Percentiles rank a stretch among this genome's conserved stretches.
Conservation (phyloP, 1,139 yeast species). For the Pichia sp. region DNA sequence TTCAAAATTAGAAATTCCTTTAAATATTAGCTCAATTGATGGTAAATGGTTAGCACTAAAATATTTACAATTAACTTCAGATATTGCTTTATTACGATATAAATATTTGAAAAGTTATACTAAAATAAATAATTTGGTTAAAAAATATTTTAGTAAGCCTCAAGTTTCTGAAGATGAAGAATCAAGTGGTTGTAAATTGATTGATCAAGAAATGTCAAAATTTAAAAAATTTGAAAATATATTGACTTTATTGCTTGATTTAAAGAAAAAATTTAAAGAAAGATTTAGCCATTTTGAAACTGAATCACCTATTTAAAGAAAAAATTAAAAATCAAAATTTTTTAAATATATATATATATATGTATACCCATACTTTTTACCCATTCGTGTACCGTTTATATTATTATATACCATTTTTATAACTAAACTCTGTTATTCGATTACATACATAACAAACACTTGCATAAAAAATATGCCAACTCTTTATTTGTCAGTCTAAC, state of each 20-base stretch:
- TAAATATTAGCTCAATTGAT: background rate
- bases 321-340: too few species aligned
- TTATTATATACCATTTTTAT: too few species aligned
- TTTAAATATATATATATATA: too few species aligned
- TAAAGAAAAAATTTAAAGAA: constrained; percentile 17
- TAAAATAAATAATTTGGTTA: constrained; percentile 23
- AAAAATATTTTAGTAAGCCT: constrained; percentile 27
- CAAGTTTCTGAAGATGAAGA: constrained; percentile 27
- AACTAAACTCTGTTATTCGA: too few species aligned
- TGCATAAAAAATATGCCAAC: too few species aligned
- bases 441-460: too few species aligned
- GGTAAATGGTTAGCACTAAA: constrained; percentile 20
- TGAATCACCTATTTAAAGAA: too few species aligned
- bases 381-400: too few species aligned
- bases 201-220: constrained; percentile 24
- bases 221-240: constrained; percentile 25
- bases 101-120: constrained; percentile 26
- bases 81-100: constrained; percentile 25
- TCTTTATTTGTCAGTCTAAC: too few species aligned
- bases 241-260: constrained; percentile 14
- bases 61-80: constrained; percentile 22
- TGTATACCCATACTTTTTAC: too few species aligned
- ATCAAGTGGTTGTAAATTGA: constrained; percentile 24
- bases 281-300: constrained; percentile 1
- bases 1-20: constrained; percentile 9